phyloP scores from a whole-genome alignment of 768 basidiomycete genomes.

The Tricholoma matsutake region DNA sequence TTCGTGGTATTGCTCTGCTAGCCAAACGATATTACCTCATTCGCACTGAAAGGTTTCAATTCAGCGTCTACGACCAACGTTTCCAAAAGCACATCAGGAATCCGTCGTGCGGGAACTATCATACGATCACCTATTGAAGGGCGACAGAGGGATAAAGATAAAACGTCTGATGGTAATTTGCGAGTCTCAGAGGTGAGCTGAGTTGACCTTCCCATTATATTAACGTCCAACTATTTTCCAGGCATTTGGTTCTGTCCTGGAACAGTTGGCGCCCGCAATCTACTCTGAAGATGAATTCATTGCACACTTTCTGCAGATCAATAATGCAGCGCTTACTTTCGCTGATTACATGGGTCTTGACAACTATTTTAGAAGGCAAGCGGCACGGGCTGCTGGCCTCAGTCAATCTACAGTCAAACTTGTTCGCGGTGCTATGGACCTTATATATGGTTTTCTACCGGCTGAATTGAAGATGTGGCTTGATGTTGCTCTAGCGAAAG shows the following conservation, averaged over 20 bases:
- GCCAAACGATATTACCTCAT: background rate
- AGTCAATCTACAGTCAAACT: conserved; percentile 72
- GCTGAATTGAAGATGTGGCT: conserved; percentile 83
- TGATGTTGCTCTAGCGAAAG: conserved; percentile 71
- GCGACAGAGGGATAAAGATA: conserved; percentile 58
- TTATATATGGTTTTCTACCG: conserved; percentile 92
- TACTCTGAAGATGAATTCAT: conserved; percentile 86
- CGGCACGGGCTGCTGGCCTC: conserved; percentile 67
- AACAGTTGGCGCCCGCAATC: conserved; percentile 73
- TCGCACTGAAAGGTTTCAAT: conserved; percentile 41
- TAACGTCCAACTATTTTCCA: conserved; percentile 28
- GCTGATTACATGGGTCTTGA: conserved; percentile 95
- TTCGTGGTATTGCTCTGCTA: conserved; percentile 25
- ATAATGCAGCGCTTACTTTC: conserved; percentile 84
- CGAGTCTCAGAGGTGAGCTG: conserved; percentile 67
- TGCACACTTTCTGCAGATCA: conserved; percentile 88
- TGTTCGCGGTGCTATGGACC: conserved; percentile 85
- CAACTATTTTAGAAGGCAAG: conserved; percentile 91
- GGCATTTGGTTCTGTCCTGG: conserved; percentile 73
- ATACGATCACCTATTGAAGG: conserved; percentile 75
- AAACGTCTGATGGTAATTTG: conserved; percentile 53
- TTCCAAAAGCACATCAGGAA: conserved; percentile 51
- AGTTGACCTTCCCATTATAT: background rate
- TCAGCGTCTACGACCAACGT: conserved; percentile 36
- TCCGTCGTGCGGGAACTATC: conserved; percentile 81